Base-by-base conservation (phyloP, 345 rosid species). In the Fremontodendron californicum region DNA sequence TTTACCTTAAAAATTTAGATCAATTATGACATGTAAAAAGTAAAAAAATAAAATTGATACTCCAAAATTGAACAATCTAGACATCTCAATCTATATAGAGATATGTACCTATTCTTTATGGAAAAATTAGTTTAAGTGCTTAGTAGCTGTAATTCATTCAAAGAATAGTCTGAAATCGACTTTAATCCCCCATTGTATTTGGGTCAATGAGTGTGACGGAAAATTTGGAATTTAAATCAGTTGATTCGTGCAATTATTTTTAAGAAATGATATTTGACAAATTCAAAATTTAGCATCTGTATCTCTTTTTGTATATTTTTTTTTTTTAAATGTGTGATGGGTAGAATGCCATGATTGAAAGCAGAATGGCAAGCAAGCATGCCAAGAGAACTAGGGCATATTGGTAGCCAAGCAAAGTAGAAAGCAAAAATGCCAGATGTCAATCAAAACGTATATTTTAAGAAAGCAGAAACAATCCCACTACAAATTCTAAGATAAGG, bases 361-460 rank as follows among this genome's bases (percentile, higher is more conserved):
- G 78, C 46, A 63, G n/a, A 60, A 61, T 37, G 42, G 70, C 5
- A 64, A 64, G 78, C 66, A 73, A 60, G 71, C 75, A 39, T 54
- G 79, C 58, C 23, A 13, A 1, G 27, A n/a, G n/a, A 4, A 58
- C 11, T 9, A n/a, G n/a, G n/a, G 43, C 3, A 2, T 16, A 76
- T 27, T 54, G 29, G 54, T 12, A 9, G 13, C 9, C 5, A 57
- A 69, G 48, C 62, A 64, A 77, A n/a, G 58, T 12, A 54, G 55
- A 5, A 46, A 70, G 80, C 19, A n/a, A 21, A 70, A 39, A 29
- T 11, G 74, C 64, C 82, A 75, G 46, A 37, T 75, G 78, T 75
- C 75, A 48, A 18, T 3, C 23, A 16, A 60, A 46, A 65, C 71
- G 55, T 75, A 69, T 27, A 69, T 75, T 75, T 9, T 27, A 75